These are phyloP conservation scores for Mucor circinelloides DNA, from an alignment of 371 early-diverging fungal species.

Conservation along the genomic window DNA sequence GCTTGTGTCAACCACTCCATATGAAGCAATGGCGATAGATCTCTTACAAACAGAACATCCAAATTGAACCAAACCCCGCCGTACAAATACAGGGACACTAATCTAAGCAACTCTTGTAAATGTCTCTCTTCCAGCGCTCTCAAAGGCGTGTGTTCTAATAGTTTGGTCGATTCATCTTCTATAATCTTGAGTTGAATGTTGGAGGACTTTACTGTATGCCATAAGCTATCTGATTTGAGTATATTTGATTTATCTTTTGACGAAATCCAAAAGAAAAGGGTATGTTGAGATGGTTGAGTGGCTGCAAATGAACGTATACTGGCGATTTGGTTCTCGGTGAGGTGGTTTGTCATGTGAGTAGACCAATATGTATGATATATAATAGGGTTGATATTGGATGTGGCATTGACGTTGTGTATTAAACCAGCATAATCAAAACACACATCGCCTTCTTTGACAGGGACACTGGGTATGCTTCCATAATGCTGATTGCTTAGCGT, in stretches of 20 bases:
- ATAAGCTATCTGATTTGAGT: conserved; percentile 12
- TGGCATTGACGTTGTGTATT: conserved; percentile 6
- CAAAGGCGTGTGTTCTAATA: not conserved
- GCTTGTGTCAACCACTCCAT: conserved; percentile 52
- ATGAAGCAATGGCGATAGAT: conserved; percentile 39
- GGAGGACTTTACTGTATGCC: conserved; percentile 4
- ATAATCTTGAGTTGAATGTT: conserved; percentile 30
- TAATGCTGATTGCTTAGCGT: conserved; percentile 11
- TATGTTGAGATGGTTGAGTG: conserved; percentile 34
- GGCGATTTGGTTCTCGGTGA: conserved; percentile 34
- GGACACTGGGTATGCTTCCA: conserved; percentile 39
- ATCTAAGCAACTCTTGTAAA: conserved; percentile 19
- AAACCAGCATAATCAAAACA: conserved; percentile 50
- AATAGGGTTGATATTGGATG: not conserved
- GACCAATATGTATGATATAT: conserved; percentile 19
- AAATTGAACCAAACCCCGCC: conserved; percentile 58
- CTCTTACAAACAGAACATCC: conserved; percentile 40
- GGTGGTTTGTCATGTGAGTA: conserved; percentile 18
- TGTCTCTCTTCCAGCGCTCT: not conserved
- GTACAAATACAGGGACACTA: conserved; percentile 34
- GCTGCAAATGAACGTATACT: conserved; percentile 45
- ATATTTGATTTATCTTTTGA: conserved; percentile 20
- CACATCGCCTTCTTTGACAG: conserved; percentile 35
- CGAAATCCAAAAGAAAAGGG: conserved; percentile 48
- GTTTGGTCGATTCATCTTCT: not conserved